Evolutionary conservation across 495 filamentous ascomycete genomes (phyloP).

Genomic region (Hypoxylon fragiforme): DNA sequence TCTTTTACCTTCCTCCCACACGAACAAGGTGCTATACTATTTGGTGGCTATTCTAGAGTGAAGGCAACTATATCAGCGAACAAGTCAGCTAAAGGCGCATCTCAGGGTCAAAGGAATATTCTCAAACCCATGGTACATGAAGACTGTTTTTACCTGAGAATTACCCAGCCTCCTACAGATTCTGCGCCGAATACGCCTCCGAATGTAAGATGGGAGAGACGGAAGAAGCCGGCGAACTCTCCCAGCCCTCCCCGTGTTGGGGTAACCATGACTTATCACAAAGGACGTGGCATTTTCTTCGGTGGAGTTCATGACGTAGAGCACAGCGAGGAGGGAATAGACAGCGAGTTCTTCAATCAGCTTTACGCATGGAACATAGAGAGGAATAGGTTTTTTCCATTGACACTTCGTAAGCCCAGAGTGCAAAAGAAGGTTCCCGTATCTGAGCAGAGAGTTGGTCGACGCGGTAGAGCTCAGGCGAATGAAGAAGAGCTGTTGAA

Average conservation of each 20-base stretch:
- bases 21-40: constrained; percentile 83
- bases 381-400: constrained; percentile 86
- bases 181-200: constrained; percentile 63
- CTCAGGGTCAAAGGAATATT: constrained; percentile 62
- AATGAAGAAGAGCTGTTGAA: constrained; percentile 87
- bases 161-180: constrained; percentile 70
- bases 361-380: constrained; percentile 92
- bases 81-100: constrained; percentile 62
- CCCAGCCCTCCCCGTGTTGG: constrained; percentile 85
- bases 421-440: constrained; percentile 59
- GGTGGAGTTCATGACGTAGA: constrained; percentile 95
- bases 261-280: constrained; percentile 88
- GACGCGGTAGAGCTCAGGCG: constrained; percentile 72
- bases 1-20: constrained; percentile 91
- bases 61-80: constrained; percentile 65
- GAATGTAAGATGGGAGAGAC: constrained; percentile 81
- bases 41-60: constrained; percentile 89
- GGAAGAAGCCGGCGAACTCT: constrained; percentile 88
- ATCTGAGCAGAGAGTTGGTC: constrained; percentile 59
- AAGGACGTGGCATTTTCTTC: constrained; percentile 88
- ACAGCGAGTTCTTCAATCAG: constrained; percentile 92
- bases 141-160: constrained; percentile 90
- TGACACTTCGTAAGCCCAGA: constrained; percentile 71
- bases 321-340: constrained; percentile 90
- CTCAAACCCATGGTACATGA: constrained; percentile 86